Evolutionary conservation across 2,329 filamentous ascomycete species (phyloP), one percentile per base, ranked within the genome.

Genomic region (Cladobotryum mycophilum): DNA sequence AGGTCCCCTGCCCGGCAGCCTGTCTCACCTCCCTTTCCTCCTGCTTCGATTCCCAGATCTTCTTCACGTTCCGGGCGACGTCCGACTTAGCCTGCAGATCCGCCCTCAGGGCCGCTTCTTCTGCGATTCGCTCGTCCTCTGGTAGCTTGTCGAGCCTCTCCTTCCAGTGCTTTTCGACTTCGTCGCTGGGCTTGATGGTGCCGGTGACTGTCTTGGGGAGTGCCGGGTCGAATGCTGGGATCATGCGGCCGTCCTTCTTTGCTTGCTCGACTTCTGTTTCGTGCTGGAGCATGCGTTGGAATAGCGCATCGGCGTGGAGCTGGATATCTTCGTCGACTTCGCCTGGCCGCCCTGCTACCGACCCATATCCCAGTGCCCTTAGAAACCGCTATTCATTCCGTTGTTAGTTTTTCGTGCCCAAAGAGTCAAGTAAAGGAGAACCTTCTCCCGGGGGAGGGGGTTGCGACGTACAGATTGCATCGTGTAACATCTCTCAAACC

Each of bases 221-320:
- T 6, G 83, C 66, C 7, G 81, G 75, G 43, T 80, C 72, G 60
- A 88, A 84, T 17, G 73, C 70, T 0, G 86, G 85, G 42, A 75
- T 64, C 0, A 78, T 75, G n/a, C 67, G 68, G 25, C 81, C 82
- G 56, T 80, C 78, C 48, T 76, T 74, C 67, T 83, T 83, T 35
- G 86, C 87, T 60, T 82, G 78, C 56, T 86, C 81, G n/a, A 88
- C 82, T 55, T 78, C 80, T 17, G 75, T 76, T 69, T 99, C 92
- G 65, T 95, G 89, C 54, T 82, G 79, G 36, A 95, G 69, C 84
- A 97, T 89, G 59, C 86, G 82, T 62, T 92, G 87, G 69, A 90
- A 99, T 38, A 99, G 76, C 56, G 81, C 82, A 71, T 99, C 93
- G 53, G 92, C 92, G 67, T 96, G 91, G 85, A 97, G 89, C 70